phyloP scores from a whole-genome alignment of 2,329 filamentous ascomycete genomes.

The Aspergillus versicolor region DNA sequence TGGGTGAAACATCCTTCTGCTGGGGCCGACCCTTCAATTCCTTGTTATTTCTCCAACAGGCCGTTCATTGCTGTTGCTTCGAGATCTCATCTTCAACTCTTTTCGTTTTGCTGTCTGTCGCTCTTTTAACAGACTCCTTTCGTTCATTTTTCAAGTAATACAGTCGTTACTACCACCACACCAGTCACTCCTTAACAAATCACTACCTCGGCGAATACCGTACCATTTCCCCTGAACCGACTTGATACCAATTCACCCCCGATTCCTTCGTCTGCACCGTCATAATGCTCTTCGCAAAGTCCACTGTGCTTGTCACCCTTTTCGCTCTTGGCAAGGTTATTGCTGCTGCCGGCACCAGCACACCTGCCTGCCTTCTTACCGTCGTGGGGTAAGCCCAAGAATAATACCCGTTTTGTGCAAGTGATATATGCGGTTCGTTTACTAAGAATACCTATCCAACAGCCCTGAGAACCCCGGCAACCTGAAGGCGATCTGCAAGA shows the following conservation, averaged over 20 bases:
- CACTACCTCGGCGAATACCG: background rate
- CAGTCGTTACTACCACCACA: conserved; percentile 5
- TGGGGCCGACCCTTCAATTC: conserved; percentile 14
- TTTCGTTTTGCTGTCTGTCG: conserved; percentile 18
- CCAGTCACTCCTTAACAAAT: conserved; percentile 16
- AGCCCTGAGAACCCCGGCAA: conserved; percentile 41
- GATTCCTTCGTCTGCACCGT: conserved; percentile 4
- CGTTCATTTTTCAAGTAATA: conserved; percentile 7
- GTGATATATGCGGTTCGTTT: conserved; percentile 2
- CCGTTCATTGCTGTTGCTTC: background rate
- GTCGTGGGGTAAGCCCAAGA: conserved; percentile 48
- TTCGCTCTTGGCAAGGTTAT: conserved; percentile 46
- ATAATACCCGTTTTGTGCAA: background rate
- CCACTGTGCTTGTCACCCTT: conserved; percentile 43
- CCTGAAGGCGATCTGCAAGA: conserved; percentile 40
- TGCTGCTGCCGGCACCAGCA: conserved; percentile 44
- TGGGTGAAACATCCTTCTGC: conserved; percentile 10
- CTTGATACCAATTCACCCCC: background rate
- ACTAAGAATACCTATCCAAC: conserved; percentile 21
- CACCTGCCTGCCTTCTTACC: conserved; percentile 52
- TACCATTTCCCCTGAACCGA: conserved; percentile 13
- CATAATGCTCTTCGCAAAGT: conserved; percentile 48
- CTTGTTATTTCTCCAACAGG: conserved; percentile 10
- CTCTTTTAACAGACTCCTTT: conserved; percentile 15
- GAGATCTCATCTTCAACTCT: conserved; percentile 15